Base-by-base conservation (phyloP, 495 filamentous ascomycete species). In the Penicillium waksmanii region DNA sequence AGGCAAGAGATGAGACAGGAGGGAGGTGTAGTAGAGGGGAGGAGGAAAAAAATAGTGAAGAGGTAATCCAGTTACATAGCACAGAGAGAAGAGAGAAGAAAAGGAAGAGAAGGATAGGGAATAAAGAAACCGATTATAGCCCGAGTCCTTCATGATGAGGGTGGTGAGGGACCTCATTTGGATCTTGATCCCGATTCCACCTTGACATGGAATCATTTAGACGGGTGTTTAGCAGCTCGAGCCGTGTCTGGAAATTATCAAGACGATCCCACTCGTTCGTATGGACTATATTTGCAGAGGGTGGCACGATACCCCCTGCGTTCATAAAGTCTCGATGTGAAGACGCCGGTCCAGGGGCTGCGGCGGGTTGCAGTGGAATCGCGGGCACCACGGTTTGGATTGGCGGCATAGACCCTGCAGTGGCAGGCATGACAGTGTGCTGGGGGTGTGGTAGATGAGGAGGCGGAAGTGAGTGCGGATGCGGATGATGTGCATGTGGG, bases 181-280 rank as follows among this genome's bases (percentile, higher is more conserved):
- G 65, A 55, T 70, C 65, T 51, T 61, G 56, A 10, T 68, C 63
- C 11, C 63, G 35, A 1, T 63, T 53, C 68, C 68, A 70, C 51
- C 64, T 66, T 10, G 68, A 66, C 68, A 70, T 70, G 6, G 63
- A 58, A 23, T 52, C 50, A 15, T 67, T 55, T 27, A 70, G 63
- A 18, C 60, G 64, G 3, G 55, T 51, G 40, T 64, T 56, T 44
- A 70, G 42, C 8, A 52, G 27, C 27, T 63, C 58, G 3, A 70
- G 51, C 1, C 66, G 52, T 4, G 43, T 61, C 51, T 70, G 68
- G 58, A 70, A 70, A 12, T 61, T 51, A 47, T 70, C 66, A 3
- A 70, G 56, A 18, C 56, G 55, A 13, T 61, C 61, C 63, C 66
- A 70, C 15, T 61, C 61, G 3, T 60, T 49, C 8, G 56, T 42